Evolutionary conservation across 306 rosid genomes (phyloP).

Genomic region (Glycine tomentella): DNA sequence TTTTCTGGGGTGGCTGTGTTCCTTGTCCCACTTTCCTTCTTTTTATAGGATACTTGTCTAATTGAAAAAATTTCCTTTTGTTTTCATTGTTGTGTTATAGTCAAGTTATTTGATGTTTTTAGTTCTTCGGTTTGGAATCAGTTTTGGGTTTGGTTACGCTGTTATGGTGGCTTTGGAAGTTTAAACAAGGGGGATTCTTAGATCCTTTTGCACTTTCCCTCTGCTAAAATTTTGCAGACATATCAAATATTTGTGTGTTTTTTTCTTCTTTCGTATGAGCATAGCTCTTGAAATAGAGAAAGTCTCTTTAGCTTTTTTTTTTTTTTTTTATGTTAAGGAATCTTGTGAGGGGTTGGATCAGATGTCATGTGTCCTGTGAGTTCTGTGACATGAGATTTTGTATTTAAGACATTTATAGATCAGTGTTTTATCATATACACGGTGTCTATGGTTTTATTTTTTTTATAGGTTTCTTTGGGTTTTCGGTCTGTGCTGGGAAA

Average conservation of each 20-base stretch:
- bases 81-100: too few species aligned
- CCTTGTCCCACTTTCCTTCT: background rate
- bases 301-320: too few species aligned
- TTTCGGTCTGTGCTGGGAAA: slow-evolving; percentile 31
- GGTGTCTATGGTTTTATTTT: slow-evolving; percentile 14
- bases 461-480: background rate
- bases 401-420: slow-evolving; percentile 27
- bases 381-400: background rate
- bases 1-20: background rate
- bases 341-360: slow-evolving; percentile 38
- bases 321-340: background rate
- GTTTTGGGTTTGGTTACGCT: slow-evolving; percentile 37
- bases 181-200: slow-evolving; percentile 26
- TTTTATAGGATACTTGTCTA: background rate
- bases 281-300: background rate
- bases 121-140: slow-evolving; percentile 19
- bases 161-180: slow-evolving; percentile 53
- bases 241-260: background rate
- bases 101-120: background rate
- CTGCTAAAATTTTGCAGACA: slow-evolving; percentile 11
- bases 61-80: background rate
- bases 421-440: background rate
- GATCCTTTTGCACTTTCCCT: background rate
- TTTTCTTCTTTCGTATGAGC: background rate
- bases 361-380: slow-evolving; percentile 26